phyloP scores from a whole-genome alignment of 2,329 filamentous ascomycete species.

The Metarhizium rileyi region DNA sequence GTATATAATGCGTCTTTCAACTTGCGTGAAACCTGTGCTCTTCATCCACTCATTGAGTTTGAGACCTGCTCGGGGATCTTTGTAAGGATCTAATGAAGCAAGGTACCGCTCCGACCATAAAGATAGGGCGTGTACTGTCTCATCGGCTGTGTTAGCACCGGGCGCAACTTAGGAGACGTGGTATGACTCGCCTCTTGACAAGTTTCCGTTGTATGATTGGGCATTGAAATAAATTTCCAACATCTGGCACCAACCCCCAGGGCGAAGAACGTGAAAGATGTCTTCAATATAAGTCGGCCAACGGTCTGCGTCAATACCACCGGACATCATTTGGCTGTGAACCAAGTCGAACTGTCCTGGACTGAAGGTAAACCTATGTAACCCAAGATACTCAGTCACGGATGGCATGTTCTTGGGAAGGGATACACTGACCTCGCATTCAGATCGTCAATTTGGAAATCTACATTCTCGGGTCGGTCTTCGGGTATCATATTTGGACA shows the following conservation, averaged over 20 bases:
- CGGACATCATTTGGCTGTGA: slow-evolving; percentile 64
- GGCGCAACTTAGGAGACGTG: background rate
- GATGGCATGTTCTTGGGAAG: background rate
- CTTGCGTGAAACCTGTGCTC: slow-evolving; percentile 55
- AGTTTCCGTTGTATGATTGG: slow-evolving; percentile 75
- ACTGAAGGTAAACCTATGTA: slow-evolving; percentile 52
- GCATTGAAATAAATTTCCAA: slow-evolving; percentile 80
- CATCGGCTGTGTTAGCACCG: slow-evolving; percentile 6
- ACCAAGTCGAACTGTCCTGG: slow-evolving; percentile 71
- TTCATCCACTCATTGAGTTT: slow-evolving; percentile 49
- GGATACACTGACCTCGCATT: slow-evolving; percentile 44
- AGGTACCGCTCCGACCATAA: slow-evolving; percentile 60
- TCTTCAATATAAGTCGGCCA: slow-evolving; percentile 73
- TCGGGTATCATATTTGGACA: slow-evolving; percentile 61
- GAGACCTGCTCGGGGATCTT: slow-evolving; percentile 56
- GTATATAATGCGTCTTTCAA: slow-evolving; percentile 55
- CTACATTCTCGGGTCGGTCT: slow-evolving; percentile 54
- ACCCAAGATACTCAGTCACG: background rate
- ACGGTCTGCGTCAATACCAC: slow-evolving; percentile 60
- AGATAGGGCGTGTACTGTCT: slow-evolving; percentile 51
- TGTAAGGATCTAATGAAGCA: slow-evolving; percentile 49
- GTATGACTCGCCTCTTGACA: slow-evolving; percentile 46
- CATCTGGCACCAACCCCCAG: slow-evolving; percentile 79
- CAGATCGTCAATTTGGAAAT: slow-evolving; percentile 63
- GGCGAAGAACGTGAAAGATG: slow-evolving; percentile 60